Evolutionary conservation across 176 grass and related monocot genomes (phyloP), one percentile per base, ranked within the genome.

Genomic region (Triticum monococcum): DNA sequence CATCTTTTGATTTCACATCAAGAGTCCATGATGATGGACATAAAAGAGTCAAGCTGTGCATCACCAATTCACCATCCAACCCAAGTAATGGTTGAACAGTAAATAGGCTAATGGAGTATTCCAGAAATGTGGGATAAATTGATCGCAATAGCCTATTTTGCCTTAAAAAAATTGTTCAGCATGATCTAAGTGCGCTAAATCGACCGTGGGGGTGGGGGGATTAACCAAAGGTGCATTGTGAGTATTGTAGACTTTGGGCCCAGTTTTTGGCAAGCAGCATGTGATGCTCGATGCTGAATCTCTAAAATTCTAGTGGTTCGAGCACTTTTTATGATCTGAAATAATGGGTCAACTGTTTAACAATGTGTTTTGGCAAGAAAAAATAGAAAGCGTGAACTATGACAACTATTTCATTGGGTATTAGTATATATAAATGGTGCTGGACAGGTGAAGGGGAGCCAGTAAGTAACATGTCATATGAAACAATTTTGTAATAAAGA

Each of bases 1-100:
- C 56, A 78, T 78, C 48, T 33, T 33, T 78, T 78, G 28, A 35
- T 78, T 78, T 78, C 30, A 12, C 28, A 77, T 32, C 28, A 76
- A 56, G 26, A 77, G 17, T 77, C 28, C 48, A 56, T 20, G 64
- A 11, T 54, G 25, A 31, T 32, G 9, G 14, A 76, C 8, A 30
- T 75, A 30, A 50, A 75, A 50, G 32, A 28, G 46, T 23, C 10
- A 72, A 72, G 46, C 24, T 18, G 11, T 28, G 18, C 9, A 54
- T 5, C 46, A 77, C n/a, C n/a, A n/a, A n/a, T n/a, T n/a, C n/a
- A n/a, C 4, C 26, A 11, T 56, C 4, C 46, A 33, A 22, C 26
- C 74, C 46, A 33, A 56, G 14, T 13, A 77, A 77, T 54, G 28
- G 25, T 17, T 77, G 30, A 77, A 56, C 30, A 33, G 17, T 77